phyloP scores from a whole-genome alignment of 2,329 filamentous ascomycete genomes.

The Venturia nashicola region DNA sequence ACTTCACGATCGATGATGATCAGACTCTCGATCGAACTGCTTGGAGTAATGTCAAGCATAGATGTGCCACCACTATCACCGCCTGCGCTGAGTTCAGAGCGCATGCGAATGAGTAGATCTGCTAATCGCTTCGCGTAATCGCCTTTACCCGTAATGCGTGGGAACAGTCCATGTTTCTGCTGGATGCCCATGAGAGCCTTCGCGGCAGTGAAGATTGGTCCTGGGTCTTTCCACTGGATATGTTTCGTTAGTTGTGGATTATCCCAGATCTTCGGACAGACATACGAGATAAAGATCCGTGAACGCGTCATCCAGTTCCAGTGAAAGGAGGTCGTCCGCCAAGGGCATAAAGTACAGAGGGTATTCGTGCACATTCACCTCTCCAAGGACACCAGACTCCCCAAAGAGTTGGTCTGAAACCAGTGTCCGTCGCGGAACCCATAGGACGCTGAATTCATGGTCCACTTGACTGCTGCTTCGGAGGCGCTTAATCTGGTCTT shows the following conservation, averaged over 20 bases:
- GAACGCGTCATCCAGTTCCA: constrained; percentile 82
- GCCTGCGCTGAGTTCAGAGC: constrained; percentile 72
- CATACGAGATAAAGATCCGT: constrained; percentile 68
- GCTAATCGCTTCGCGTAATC: constrained; percentile 84
- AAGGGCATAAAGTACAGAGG: constrained; percentile 83
- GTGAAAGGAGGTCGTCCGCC: constrained; percentile 79
- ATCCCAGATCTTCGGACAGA: not conserved
- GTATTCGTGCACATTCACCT: constrained; percentile 79
- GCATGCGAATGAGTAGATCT: constrained; percentile 80
- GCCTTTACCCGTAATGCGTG: constrained; percentile 87
- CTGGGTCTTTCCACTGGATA: constrained; percentile 67
- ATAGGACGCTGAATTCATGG: constrained; percentile 95
- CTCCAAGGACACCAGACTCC: constrained; percentile 83
- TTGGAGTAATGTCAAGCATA: constrained; percentile 62
- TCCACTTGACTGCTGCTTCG: constrained; percentile 78
- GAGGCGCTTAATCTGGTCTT: constrained; percentile 84
- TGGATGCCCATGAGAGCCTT: constrained; percentile 92
- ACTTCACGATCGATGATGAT: constrained; percentile 94
- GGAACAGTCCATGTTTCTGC: constrained; percentile 83
- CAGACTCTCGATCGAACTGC: constrained; percentile 75
- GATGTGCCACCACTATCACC: constrained; percentile 52
- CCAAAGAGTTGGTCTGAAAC: constrained; percentile 87
- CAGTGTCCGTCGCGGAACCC: constrained; percentile 83
- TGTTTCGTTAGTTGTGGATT: not conserved
- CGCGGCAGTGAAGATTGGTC: constrained; percentile 76